phyloP scores from a whole-genome alignment of 2,329 filamentous ascomycete genomes.

The Fusarium virguliforme region DNA sequence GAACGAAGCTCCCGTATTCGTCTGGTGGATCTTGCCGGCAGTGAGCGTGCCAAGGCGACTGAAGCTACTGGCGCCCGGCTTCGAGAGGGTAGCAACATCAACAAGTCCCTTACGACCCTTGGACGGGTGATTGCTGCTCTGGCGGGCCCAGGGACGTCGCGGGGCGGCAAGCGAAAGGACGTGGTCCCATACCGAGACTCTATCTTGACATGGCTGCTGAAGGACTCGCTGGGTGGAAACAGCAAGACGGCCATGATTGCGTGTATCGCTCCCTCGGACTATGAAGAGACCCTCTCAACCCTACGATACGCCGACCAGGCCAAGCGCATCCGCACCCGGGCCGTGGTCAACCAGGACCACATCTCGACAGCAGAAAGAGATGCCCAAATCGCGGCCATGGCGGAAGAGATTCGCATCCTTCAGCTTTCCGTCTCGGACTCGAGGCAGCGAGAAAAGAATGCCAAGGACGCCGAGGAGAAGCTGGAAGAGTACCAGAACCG shows the following conservation, averaged over 20 bases:
- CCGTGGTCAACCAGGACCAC: slow-evolving; percentile 95
- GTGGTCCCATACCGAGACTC: slow-evolving; percentile 95
- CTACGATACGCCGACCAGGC: slow-evolving; percentile 98
- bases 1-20: slow-evolving; percentile 95
- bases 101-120: slow-evolving; percentile 96
- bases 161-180: slow-evolving; percentile 71
- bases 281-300: slow-evolving; percentile 96
- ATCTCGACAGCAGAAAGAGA: slow-evolving; percentile 94
- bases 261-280: slow-evolving; percentile 94
- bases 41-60: slow-evolving; percentile 94
- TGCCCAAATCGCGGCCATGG: slow-evolving; percentile 94
- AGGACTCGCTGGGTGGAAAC: slow-evolving; percentile 96
- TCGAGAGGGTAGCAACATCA: slow-evolving; percentile 97
- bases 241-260: slow-evolving; percentile 99
- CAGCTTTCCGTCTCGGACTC: slow-evolving; percentile 82
- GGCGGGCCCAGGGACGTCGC: slow-evolving; percentile 76
- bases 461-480: slow-evolving; percentile 83
- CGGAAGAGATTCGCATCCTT: slow-evolving; percentile 89
- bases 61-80: slow-evolving; percentile 93
- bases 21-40: slow-evolving; percentile 94
- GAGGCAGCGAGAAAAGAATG: slow-evolving; percentile 80
- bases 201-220: slow-evolving; percentile 86
- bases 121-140: slow-evolving; percentile 96
- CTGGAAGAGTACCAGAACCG: slow-evolving; percentile 96
- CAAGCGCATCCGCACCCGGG: slow-evolving; percentile 95